Evolutionary conservation across 371 early-diverging fungal genomes (phyloP).

Genomic region (Fennellomyces sp.): DNA sequence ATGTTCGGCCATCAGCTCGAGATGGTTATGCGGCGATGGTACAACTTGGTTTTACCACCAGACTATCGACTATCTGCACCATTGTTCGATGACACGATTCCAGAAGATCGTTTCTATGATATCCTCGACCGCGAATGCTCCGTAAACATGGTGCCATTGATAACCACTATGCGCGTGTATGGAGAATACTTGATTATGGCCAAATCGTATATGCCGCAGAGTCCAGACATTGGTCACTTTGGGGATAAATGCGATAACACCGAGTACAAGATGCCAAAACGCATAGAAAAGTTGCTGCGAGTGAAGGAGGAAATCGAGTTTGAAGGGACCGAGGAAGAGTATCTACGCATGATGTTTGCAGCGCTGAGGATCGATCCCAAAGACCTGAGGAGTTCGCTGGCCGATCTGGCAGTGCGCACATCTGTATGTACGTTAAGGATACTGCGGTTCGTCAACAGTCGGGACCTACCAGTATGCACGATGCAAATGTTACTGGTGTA

Average conservation of each 20-base stretch:
- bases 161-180: conserved; percentile 26
- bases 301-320: conserved; percentile 3
- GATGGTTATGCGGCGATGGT: conserved; percentile 42
- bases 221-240: conserved; percentile 8
- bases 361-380: not conserved
- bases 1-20: conserved; percentile 37
- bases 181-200: conserved; percentile 67
- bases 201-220: conserved; percentile 72
- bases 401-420: conserved; percentile 15
- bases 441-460: conserved; percentile 11
- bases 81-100: conserved; percentile 30
- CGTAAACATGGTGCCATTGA: conserved; percentile 13
- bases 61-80: conserved; percentile 28
- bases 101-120: conserved; percentile 18
- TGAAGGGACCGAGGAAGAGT: conserved; percentile 22
- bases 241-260: not conserved
- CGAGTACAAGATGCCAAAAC: not conserved
- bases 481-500: not conserved
- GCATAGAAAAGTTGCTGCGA: conserved; percentile 7
- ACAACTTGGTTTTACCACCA: conserved; percentile 18
- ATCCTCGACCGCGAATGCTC: not conserved
- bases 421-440: conserved; percentile 23
- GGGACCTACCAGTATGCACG: not conserved
- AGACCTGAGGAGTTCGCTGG: conserved; percentile 15
- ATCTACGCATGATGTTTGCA: conserved; percentile 5